Percentiles rank a stretch among this genome's conserved stretches.
Conservation (phyloP, 2,329 filamentous ascomycete genomes). For the Paraphaeosphaeria minitans region DNA sequence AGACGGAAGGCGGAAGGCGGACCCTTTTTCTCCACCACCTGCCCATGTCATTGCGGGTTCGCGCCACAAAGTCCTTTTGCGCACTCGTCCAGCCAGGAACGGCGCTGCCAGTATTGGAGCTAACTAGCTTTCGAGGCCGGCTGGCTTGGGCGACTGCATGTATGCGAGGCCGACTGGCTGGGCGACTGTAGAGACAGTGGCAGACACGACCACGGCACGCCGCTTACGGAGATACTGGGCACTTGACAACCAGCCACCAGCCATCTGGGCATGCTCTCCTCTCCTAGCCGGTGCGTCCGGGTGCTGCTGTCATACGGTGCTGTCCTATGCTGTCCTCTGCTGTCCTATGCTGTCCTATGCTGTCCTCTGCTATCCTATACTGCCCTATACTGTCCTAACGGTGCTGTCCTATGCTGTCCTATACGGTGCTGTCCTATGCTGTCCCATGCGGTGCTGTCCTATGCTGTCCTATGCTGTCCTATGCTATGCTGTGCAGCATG, state of each 20-base stretch:
- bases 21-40: too few relatives aligned
- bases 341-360: slow-evolving; percentile 2
- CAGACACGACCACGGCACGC: background rate
- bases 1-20: too few relatives aligned
- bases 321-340: slow-evolving; percentile 8
- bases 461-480: too few relatives aligned
- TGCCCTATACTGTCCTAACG: too few relatives aligned
- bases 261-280: background rate
- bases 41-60: too few relatives aligned
- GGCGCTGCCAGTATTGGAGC: slow-evolving; percentile 3
- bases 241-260: background rate
- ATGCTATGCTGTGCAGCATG: background rate
- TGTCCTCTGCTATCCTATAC: too few relatives aligned
- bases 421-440: background rate
- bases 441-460: slow-evolving; percentile 1
- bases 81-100: background rate
- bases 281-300: background rate
- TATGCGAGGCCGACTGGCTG: background rate
- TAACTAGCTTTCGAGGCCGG: slow-evolving; percentile 1
- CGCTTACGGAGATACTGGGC: slow-evolving; percentile 5
- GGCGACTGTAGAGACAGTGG: background rate
- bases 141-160: background rate
- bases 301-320: background rate
- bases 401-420: background rate
- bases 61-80: background rate